Conservation (phyloP, 2,329 filamentous ascomycete genomes). For the Sporothrix schenckii region DNA sequence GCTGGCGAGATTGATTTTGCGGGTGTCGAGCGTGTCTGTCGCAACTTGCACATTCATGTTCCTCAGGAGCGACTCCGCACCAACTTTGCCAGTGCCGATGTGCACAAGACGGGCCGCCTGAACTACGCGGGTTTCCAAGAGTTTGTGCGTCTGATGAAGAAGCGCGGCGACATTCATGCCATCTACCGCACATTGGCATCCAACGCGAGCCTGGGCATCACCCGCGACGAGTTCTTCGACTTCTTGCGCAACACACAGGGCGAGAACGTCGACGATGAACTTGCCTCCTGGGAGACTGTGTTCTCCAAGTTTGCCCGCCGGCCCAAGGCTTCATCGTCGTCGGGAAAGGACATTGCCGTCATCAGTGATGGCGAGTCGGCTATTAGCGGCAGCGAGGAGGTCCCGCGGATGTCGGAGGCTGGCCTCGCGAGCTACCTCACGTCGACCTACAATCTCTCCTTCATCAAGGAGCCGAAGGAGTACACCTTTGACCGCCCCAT, state of each 20-base stretch:
- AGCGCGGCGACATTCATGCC: slow-evolving; percentile 75
- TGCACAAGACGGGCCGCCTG: slow-evolving; percentile 64
- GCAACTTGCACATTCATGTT: slow-evolving; percentile 88
- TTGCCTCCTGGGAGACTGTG: slow-evolving; percentile 67
- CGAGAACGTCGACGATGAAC: slow-evolving; percentile 71
- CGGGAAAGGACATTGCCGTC: slow-evolving; percentile 38
- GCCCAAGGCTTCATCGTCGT: slow-evolving; percentile 44
- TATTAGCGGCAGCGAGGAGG: slow-evolving; percentile 42
- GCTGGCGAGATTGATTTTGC: slow-evolving; percentile 73
- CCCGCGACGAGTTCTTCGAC: slow-evolving; percentile 69
- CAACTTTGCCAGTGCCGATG: slow-evolving; percentile 75
- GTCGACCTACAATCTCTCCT: slow-evolving; percentile 71
- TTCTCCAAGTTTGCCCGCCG: slow-evolving; percentile 72
- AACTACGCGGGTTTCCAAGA: slow-evolving; percentile 80
- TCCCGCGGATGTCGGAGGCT: slow-evolving; percentile 70
- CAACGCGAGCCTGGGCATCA: slow-evolving; percentile 66
- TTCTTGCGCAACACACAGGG: slow-evolving; percentile 77
- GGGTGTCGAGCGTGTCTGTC: slow-evolving; percentile 81
- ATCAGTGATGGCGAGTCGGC: not conserved
- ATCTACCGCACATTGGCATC: slow-evolving; percentile 68
- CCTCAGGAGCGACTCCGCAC: slow-evolving; percentile 71
- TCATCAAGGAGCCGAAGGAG: slow-evolving; percentile 62
- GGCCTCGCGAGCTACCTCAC: slow-evolving; percentile 77
- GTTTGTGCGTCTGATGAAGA: slow-evolving; percentile 82
- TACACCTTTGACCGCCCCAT: slow-evolving; percentile 77